A percentile compares a stretch with the other conserved stretches of the same genome.
These are phyloP conservation scores for Septoria petroselini DNA, from an alignment of 2,329 filamentous ascomycete species.

Conservation along the genomic window DNA sequence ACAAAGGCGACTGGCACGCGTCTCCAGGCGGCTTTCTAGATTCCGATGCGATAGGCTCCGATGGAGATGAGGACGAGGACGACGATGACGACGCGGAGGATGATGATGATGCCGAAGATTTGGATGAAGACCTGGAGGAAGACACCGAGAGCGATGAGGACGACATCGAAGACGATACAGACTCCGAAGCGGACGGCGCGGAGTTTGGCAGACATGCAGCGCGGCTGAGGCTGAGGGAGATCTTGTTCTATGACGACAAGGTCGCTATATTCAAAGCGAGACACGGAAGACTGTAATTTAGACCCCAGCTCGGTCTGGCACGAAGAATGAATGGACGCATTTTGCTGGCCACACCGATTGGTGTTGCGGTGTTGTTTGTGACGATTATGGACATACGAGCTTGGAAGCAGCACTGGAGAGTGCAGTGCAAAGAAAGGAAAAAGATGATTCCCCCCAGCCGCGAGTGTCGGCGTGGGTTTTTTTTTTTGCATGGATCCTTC, in stretches of 20 bases:
- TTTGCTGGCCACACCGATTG: background rate
- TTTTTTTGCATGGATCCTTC: background rate
- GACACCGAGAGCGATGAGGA: constrained; percentile 41
- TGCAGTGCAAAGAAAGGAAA: too few relatives aligned
- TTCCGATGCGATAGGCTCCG: constrained; percentile 48
- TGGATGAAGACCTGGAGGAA: constrained; percentile 41
- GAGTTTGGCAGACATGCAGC: constrained; percentile 23
- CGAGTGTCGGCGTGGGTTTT: too few relatives aligned
- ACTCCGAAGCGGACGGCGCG: constrained; percentile 14
- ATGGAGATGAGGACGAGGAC: constrained; percentile 49
- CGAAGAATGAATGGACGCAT: too few relatives aligned
- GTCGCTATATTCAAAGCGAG: constrained; percentile 76
- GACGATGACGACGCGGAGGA: constrained; percentile 51
- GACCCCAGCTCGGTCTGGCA: background rate
- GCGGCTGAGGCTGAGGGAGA: constrained; percentile 67
- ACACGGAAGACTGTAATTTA: constrained; percentile 50
- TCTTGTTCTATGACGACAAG: constrained; percentile 81
- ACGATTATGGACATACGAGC: too few relatives aligned
- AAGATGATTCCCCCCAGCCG: background rate
- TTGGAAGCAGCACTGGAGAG: background rate
- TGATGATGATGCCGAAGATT: constrained; percentile 51
- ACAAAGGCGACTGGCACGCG: constrained; percentile 46
- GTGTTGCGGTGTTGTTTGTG: background rate
- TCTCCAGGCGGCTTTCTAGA: constrained; percentile 41
- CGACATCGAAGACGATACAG: constrained; percentile 15